Evolutionary conservation across 495 filamentous ascomycete genomes (phyloP).

Genomic region (Trichoderma erinaceum): DNA sequence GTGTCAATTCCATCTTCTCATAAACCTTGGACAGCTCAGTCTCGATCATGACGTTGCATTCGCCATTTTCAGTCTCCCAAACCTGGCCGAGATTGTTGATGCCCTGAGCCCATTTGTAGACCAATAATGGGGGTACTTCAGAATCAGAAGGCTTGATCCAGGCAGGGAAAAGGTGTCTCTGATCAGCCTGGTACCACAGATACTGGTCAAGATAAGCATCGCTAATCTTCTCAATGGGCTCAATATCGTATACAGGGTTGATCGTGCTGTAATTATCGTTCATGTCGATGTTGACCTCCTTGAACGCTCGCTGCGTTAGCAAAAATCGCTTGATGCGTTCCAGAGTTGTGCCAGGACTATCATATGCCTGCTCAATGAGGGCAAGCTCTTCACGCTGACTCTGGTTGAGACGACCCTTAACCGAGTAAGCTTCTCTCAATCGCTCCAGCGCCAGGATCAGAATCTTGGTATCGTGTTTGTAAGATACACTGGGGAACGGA

Average conservation of each 20-base stretch:
- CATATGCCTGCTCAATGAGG: constrained; percentile 97
- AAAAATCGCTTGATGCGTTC: constrained; percentile 97
- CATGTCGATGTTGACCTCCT: constrained; percentile 99
- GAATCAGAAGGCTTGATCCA: constrained; percentile 99
- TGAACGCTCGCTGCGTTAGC: constrained; percentile 94
- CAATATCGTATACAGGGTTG: constrained; percentile 98
- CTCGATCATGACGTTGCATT: constrained; percentile 99
- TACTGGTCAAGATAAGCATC: constrained; percentile 99
- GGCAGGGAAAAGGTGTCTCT: constrained; percentile 93
- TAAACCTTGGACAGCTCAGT: constrained; percentile 98
- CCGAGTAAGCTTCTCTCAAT: constrained; percentile 91
- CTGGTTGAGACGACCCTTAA: constrained; percentile 95
- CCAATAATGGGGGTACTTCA: constrained; percentile 92
- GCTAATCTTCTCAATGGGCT: constrained; percentile 99
- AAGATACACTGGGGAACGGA: constrained; percentile 97
- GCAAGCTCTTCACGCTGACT: constrained; percentile 96
- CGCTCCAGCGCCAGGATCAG: constrained; percentile 93
- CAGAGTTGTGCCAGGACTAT: constrained; percentile 92
- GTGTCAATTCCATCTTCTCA: constrained; percentile 96
- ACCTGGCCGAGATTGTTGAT: constrained; percentile 99
- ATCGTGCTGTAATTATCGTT: constrained; percentile 99
- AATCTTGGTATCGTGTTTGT: constrained; percentile 99
- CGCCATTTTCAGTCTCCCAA: constrained; percentile 90
- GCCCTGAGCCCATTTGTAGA: constrained; percentile 99
- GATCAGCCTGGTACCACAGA: constrained; percentile 98